Base-by-base conservation (phyloP, 2,329 filamentous ascomycete species). In the Neonectria magnoliae region DNA sequence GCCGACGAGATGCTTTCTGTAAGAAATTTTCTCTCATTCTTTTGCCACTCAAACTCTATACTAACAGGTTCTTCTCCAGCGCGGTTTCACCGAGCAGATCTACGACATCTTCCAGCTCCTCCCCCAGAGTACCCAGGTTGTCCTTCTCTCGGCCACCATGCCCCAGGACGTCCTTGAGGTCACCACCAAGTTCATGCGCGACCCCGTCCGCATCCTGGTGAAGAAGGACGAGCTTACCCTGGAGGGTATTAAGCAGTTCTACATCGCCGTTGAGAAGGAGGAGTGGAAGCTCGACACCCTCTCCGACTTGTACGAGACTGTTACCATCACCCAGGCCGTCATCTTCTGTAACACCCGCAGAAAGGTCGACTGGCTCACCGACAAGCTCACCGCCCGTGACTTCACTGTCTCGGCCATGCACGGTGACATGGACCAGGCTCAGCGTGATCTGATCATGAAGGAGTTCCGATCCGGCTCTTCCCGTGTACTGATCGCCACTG, bases 301-400 rank as follows among this genome's bases (percentile, higher is more conserved):
- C 69, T 98, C 93, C 77, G 96, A 99, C 84, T 85, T 99, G 75
- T 99, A 99, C 88, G 96, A 99, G 87, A 99, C 96, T 61, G 92
- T 99, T 80, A 99, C 96, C 81, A 99, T 98, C 79, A 99, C 96
- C 76, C 96, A 99, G 84, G 96, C 96, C 65, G 96, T 99, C 84
- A 99, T 99, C 85, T 99, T 99, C 93, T 99, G 96, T 91, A 99
- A 99, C 91, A 99, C 96, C 80, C 93, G 96, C 83, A 92, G 95
- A 89, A 99, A 99, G 94, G 96, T 99, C 78, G 96, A 99, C 87
- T 99, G 96, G 96, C 92, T 99, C 76, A 98, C 96, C 75, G 95
- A 98, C 85, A 98, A 98, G 91, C 94, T 99, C 81, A 97, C 93
- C 77, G 92, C 93, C 77, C 93, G 94, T 87, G 95, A 99, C 85